Evolutionary conservation across 1,284 basidiomycete species (phyloP).

Genomic region (Wolfiporia cocos): DNA sequence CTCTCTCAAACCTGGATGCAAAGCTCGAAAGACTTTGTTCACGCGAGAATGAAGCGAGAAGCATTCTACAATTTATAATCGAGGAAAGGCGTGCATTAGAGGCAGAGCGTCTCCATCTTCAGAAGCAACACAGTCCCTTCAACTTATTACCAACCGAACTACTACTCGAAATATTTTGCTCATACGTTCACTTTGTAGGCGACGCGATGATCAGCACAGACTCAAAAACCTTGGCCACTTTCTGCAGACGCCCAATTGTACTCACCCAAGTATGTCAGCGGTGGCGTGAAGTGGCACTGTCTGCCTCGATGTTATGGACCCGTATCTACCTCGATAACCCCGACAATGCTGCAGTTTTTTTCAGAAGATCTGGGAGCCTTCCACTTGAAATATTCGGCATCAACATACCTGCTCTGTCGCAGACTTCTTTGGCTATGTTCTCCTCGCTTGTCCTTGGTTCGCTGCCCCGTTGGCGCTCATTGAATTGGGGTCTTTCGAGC

Average conservation of each 20-base stretch:
- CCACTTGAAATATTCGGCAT: conserved; percentile 7
- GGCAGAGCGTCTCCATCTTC: not conserved
- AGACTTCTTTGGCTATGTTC: too few species aligned
- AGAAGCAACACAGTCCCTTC: not conserved
- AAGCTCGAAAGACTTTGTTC: not conserved
- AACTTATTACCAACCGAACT: conserved; percentile 8
- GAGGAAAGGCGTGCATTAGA: conserved; percentile 2
- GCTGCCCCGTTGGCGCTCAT: too few species aligned
- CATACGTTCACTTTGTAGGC: not conserved
- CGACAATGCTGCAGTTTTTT: not conserved
- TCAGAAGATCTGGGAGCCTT: conserved; percentile 2
- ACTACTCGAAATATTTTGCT: conserved; percentile 5
- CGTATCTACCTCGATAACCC: conserved; percentile 3
- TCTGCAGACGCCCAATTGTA: conserved; percentile 6
- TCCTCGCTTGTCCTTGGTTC: too few species aligned
- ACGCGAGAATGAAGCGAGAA: conserved; percentile 5
- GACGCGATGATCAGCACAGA: too few species aligned
- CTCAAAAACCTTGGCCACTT: not conserved
- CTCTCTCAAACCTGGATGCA: not conserved
- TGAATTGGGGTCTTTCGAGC: too few species aligned
- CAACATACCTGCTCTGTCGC: too few species aligned
- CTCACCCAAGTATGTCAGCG: conserved; percentile 11
- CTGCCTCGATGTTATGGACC: conserved; percentile 10
- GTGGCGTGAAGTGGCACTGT: conserved; percentile 10
- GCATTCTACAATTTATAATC: conserved; percentile 2